Percentiles rank a stretch among this genome's conserved stretches.
phyloP scores from a whole-genome alignment of 441 rosid species.

The Gossypium armourianum region DNA sequence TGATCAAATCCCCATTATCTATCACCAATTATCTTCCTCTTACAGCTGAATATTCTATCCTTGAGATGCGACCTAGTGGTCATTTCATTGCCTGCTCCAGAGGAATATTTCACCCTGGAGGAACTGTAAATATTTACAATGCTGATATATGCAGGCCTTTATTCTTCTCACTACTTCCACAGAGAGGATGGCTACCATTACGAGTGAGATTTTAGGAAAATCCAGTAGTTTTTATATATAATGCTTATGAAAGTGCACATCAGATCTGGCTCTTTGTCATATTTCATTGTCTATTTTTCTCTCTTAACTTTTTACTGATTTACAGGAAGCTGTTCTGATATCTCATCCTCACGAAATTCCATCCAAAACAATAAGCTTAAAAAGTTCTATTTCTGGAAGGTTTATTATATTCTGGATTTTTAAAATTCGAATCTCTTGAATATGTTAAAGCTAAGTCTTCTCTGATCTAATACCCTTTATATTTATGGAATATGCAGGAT shows the following conservation, averaged over 20 bases:
- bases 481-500: conserved; percentile 42
- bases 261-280: neutral
- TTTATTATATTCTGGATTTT: conserved; percentile 25
- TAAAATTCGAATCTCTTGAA: neutral
- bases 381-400: conserved; percentile 91
- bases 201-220: conserved; percentile 39
- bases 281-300: conserved; percentile 18
- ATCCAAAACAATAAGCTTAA: conserved; percentile 62
- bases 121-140: conserved; percentile 61
- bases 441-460: conserved; percentile 6
- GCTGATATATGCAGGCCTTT: conserved; percentile 65
- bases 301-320: conserved; percentile 8
- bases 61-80: conserved; percentile 61
- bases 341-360: conserved; percentile 73
- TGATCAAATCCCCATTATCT: conserved; percentile 71
- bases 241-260: neutral
- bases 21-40: conserved; percentile 78
- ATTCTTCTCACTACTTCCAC: conserved; percentile 73
- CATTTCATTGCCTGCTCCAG: conserved; percentile 51
- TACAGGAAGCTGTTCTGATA: conserved; percentile 78
- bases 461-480: conserved; percentile 22
- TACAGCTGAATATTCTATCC: conserved; percentile 68
- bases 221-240: conserved; percentile 10
- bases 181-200: conserved; percentile 77
- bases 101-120: conserved; percentile 59